Evolutionary conservation across 2,329 filamentous ascomycete genomes (phyloP).

Genomic region (Didymella segeticola): DNA sequence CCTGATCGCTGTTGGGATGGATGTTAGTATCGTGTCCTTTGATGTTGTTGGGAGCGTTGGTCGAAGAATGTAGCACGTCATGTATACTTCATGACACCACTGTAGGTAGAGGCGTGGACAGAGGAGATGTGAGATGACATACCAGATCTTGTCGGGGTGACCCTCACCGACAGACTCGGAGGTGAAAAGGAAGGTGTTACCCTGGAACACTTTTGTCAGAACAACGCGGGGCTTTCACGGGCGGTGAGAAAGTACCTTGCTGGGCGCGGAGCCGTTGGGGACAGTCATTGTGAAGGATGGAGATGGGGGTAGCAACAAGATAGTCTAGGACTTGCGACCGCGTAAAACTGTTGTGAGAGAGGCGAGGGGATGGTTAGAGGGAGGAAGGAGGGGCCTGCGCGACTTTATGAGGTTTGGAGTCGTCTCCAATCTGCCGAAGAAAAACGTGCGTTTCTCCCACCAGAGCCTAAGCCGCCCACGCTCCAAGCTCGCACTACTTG

Average conservation of each 20-base stretch:
- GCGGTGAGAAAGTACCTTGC: conserved; percentile 32
- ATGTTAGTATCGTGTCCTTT: conserved; percentile 25
- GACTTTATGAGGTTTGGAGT: conserved; percentile 35
- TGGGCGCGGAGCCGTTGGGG: conserved; percentile 29
- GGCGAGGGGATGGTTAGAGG: conserved; percentile 28
- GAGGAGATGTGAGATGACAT: conserved; percentile 32
- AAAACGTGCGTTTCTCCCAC: conserved; percentile 32
- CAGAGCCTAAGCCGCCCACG: conserved; percentile 13
- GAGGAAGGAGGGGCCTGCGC: conserved; percentile 36
- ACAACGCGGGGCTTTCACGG: conserved; percentile 15
- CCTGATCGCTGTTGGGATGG: conserved; percentile 82
- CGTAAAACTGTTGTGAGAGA: conserved; percentile 33
- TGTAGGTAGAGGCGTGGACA: not conserved
- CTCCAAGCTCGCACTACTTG: conserved; percentile 9
- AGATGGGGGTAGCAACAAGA: conserved; percentile 21
- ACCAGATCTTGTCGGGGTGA: conserved; percentile 95
- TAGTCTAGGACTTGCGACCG: conserved; percentile 52
- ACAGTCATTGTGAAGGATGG: conserved; percentile 32
- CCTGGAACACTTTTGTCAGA: conserved; percentile 34
- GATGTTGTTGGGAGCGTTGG: conserved; percentile 1
- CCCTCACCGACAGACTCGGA: conserved; percentile 60
- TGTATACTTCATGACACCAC: conserved; percentile 3
- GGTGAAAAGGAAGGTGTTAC: conserved; percentile 55
- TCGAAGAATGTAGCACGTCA: conserved; percentile 11
- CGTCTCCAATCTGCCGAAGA: conserved; percentile 36